Evolutionary conservation across 345 rosid genomes (phyloP).

Genomic region (Aegle marmelos): DNA sequence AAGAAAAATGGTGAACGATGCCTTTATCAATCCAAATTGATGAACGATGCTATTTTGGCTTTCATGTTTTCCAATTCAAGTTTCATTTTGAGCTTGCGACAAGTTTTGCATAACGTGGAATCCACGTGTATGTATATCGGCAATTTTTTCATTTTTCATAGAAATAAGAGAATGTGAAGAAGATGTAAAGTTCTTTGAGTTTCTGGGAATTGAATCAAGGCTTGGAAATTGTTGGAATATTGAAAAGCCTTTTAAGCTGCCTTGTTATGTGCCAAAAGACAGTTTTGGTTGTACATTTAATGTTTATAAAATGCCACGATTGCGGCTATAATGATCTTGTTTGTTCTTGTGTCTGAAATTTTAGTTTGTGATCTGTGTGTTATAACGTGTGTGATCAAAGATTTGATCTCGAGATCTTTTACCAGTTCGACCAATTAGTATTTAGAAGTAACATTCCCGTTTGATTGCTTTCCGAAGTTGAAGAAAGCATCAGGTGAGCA

Average conservation of each 20-base stretch:
- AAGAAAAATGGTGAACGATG: neutral
- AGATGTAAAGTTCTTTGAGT: constrained; percentile 27
- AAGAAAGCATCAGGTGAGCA: no score
- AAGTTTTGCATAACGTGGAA: constrained; percentile 20
- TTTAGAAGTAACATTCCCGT: neutral
- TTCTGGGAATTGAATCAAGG: constrained; percentile 15
- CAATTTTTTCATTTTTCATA: constrained; percentile 17
- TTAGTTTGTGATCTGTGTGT: neutral
- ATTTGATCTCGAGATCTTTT: no score
- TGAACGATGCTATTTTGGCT: constrained; percentile 1
- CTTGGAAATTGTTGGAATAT: neutral
- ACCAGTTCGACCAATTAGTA: no score
- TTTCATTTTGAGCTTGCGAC: constrained; percentile 11
- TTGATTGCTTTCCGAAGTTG: neutral
- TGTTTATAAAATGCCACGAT: constrained; percentile 10
- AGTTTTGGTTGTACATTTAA: constrained; percentile 7
- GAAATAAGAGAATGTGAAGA: constrained; percentile 28
- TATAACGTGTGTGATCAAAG: no score
- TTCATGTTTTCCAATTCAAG: constrained; percentile 5
- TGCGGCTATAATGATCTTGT: neutral
- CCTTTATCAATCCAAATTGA: constrained; percentile 8
- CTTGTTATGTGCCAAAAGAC: neutral
- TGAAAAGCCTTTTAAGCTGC: constrained; percentile 8
- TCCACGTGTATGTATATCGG: constrained; percentile 17
- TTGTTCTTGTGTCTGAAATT: neutral